Evolutionary conservation across 305 asterid genomes (phyloP).

Genomic region (Petunia hybrid): DNA sequence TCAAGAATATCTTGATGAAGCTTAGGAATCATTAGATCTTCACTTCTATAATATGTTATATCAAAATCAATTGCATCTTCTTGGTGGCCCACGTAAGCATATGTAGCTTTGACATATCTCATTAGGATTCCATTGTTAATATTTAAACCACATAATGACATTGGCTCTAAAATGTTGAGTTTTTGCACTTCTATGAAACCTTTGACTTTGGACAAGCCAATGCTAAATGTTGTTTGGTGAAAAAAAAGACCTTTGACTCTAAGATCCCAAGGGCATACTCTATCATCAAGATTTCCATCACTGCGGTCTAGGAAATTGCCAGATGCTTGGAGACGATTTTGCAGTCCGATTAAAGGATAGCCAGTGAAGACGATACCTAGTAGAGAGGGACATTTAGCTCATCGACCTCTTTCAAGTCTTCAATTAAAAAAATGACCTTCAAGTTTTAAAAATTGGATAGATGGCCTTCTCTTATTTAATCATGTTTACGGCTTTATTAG

Average conservation of each 20-base stretch:
- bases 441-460: no score
- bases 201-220: not conserved
- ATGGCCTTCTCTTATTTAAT: no score
- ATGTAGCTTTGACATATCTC: not conserved
- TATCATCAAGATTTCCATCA: not conserved
- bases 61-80: not conserved
- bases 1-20: not conserved
- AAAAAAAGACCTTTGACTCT: not conserved
- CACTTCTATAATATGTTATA: not conserved
- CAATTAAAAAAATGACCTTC: no score
- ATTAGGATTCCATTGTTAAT: not conserved
- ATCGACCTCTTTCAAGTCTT: no score
- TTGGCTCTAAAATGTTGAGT: not conserved
- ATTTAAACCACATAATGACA: not conserved
- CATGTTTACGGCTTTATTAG: no score
- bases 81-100: not conserved
- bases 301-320: not conserved
- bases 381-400: no score
- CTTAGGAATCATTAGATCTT: not conserved
- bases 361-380: not conserved
- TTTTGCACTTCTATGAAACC: slow-evolving; percentile 8
- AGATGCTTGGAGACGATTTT: not conserved
- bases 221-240: slow-evolving; percentile 24
- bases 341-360: not conserved
- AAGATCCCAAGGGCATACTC: slow-evolving; percentile 2